phyloP scores from a whole-genome alignment of 2,329 filamentous ascomycete species.

The Stromatinia cepivora region DNA sequence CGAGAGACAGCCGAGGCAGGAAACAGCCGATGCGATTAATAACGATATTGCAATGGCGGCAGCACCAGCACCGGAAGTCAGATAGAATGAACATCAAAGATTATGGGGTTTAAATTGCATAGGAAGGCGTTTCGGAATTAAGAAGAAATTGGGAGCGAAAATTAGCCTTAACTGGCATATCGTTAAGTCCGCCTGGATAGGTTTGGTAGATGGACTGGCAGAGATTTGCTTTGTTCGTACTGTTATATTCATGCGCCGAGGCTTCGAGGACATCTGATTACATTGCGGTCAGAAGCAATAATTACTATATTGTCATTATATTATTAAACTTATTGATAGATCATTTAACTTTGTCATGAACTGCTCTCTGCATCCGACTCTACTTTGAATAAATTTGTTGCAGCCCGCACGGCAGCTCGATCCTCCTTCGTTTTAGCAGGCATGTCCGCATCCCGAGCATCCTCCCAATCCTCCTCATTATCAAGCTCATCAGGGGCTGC shows the following conservation, averaged over 20 bases:
- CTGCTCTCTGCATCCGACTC: not conserved
- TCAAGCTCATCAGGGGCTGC: slow-evolving; percentile 44
- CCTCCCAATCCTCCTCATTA: slow-evolving; percentile 27
- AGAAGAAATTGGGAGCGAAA: not conserved
- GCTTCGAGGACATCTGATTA: not conserved
- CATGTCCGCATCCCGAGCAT: not conserved
- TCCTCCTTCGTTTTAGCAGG: not conserved
- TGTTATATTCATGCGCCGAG: not conserved
- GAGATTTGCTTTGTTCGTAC: not conserved
- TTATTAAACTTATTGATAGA: not conserved
- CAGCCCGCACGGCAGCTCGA: not conserved
- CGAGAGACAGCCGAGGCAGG: slow-evolving; percentile 56
- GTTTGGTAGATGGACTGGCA: slow-evolving; percentile 1
- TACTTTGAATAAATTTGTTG: not conserved
- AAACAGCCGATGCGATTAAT: slow-evolving; percentile 56
- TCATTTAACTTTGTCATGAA: not conserved
- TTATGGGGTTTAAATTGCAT: slow-evolving; percentile 13
- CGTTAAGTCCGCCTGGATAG: not conserved
- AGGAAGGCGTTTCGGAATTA: slow-evolving; percentile 23
- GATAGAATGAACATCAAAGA: slow-evolving; percentile 32
- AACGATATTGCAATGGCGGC: slow-evolving; percentile 63
- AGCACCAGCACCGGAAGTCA: slow-evolving; percentile 43
- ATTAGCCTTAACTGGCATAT: not conserved
- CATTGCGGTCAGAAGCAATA: not conserved
- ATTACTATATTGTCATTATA: not conserved